Base-by-base conservation (phyloP, 75 land plant genomes). In the Picea glauca region DNA sequence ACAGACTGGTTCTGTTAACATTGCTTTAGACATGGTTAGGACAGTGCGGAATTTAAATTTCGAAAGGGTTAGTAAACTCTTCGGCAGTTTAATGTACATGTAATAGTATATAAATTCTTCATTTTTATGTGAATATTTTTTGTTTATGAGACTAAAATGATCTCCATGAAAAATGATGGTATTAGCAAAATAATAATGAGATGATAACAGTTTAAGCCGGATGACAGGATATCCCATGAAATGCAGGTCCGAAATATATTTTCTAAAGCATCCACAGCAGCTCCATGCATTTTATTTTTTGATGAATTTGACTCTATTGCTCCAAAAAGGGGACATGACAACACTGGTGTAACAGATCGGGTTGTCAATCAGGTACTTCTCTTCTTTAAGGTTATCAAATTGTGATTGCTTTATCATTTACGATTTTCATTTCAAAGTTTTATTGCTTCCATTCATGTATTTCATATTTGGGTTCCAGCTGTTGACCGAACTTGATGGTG, bases 241-340 rank as follows among this genome's bases (percentile, higher is more conserved):
- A 78, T 61, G 58, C 88, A 97, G 99, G 99, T 97, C 56, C 90
- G 99, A 5, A 98, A 98, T 80, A 80, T 98, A 59, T 98, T 98
- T 79, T 83, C 93, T 58, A 98, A 91, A 80, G 99, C 99, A 76
- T 84, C 91, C 74, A 91, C 94, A 23, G 96, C 98, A 74, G 91
- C 99, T 33, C 99, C 99, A 54, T 96, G 98, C 76, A 87, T 98
- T 76, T 83, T 98, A 50, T 98, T 98, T 77, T 98, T 98, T 86
- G 99, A 98, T 88, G 99, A 98, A 87, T 98, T 98, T 89, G 99
- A 98, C 82, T 94, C 99, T 26, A 98, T 98, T 86, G 99, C 99
- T 60, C 99, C 99, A 43, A 93, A 91, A 78, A 89, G 99, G 70
- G 98, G 99, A 21, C 99, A 98, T 89, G 99, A 98, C 79, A 98